A percentile compares a stretch with the other conserved stretches of the same genome.
Conservation (phyloP, 1,139 yeast species). For the Taphrina wiesneri region DNA sequence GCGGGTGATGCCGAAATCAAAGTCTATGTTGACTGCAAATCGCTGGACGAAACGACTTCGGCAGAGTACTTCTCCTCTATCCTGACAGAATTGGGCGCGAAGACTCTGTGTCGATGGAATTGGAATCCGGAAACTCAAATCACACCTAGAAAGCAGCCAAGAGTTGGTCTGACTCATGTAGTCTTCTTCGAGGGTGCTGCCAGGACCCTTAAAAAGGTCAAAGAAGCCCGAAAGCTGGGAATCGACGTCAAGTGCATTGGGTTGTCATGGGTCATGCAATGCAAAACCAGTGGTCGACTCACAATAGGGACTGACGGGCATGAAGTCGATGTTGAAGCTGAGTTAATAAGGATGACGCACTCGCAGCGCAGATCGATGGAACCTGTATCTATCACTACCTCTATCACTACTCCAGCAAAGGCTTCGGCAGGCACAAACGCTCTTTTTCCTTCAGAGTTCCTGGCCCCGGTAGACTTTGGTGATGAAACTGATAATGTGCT, state of each 20-base stretch:
- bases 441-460: background rate
- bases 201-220: conserved; percentile 23
- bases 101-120: conserved; percentile 25
- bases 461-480: conserved; percentile 2
- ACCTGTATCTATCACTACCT: background rate
- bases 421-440: background rate
- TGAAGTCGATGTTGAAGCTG: conserved; percentile 25
- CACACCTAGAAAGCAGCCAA: conserved; percentile 9
- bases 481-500: background rate
- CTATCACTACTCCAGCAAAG: background rate
- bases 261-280: conserved; percentile 23
- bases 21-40: conserved; percentile 12
- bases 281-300: conserved; percentile 7
- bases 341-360: background rate
- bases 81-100: conserved; percentile 5
- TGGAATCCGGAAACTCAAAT: conserved; percentile 32
- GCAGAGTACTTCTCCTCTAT: conserved; percentile 15
- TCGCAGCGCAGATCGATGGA: background rate
- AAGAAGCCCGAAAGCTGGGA: conserved; percentile 20
- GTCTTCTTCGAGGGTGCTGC: conserved; percentile 26
- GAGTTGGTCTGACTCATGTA: conserved; percentile 26
- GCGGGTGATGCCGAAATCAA: background rate
- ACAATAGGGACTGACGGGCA: conserved; percentile 25
- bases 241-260: conserved; percentile 14
- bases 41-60: background rate